phyloP scores from a whole-genome alignment of 225 moss, liverwort and hornwort genomes.

The Marchantia polymorpha region DNA sequence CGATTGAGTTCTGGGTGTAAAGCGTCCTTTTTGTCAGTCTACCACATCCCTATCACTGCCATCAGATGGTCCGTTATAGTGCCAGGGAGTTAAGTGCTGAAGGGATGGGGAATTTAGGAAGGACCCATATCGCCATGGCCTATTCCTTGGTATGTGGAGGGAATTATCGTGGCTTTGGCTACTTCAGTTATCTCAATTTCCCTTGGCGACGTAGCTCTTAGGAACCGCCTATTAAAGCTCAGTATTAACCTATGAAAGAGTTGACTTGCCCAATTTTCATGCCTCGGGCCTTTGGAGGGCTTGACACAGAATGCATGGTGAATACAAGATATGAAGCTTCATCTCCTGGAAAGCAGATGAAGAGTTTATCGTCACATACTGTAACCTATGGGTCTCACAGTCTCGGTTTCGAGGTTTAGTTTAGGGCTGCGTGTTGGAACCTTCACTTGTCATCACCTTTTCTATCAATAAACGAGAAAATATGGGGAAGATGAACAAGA shows the following conservation, averaged over 20 bases:
- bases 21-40: not conserved
- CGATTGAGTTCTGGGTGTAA: not conserved
- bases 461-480: constrained; percentile 9
- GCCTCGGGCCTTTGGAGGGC: not conserved
- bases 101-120: not conserved
- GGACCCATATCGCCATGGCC: not conserved
- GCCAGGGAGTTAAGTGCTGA: not conserved
- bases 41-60: not conserved
- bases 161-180: not conserved
- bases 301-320: not conserved
- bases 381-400: not conserved
- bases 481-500: constrained; percentile 21
- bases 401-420: not conserved
- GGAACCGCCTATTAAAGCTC: not conserved
- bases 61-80: not conserved
- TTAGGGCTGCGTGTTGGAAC: constrained; percentile 6
- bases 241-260: not conserved
- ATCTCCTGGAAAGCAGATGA: not conserved
- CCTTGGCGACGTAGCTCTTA: not conserved
- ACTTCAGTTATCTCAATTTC: not conserved
- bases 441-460: constrained; percentile 21
- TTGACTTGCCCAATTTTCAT: not conserved
- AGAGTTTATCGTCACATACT: not conserved
- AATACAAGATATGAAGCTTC: not conserved
- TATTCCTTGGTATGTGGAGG: not conserved